Evolutionary conservation across 352 stramenopile genomes (phyloP).

Genomic region (Pythium oligandrum): DNA sequence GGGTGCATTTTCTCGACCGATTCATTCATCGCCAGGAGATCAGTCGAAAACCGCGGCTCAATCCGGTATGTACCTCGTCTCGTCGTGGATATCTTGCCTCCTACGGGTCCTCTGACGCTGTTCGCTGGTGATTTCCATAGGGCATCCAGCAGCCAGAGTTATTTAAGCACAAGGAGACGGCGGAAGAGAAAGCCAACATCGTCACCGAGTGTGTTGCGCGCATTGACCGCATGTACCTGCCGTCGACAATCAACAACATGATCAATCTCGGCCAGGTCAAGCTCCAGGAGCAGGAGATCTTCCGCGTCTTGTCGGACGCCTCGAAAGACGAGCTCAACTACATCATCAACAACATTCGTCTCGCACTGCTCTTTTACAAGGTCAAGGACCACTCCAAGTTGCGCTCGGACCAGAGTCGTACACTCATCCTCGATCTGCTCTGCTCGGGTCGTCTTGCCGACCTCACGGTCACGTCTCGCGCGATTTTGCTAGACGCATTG

Average conservation of each 20-base stretch:
- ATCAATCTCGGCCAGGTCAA: conserved; percentile 79
- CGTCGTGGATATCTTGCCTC: background rate
- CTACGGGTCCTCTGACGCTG: too few species aligned
- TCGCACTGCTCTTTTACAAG: conserved; percentile 98
- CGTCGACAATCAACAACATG: conserved; percentile 88
- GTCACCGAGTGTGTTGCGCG: conserved; percentile 63
- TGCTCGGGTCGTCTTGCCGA: conserved; percentile 90
- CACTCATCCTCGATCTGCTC: conserved; percentile 93
- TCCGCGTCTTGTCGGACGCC: conserved; percentile 92
- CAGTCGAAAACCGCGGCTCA: conserved; percentile 52
- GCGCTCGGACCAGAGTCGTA: conserved; percentile 82
- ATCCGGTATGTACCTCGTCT: conserved; percentile 22
- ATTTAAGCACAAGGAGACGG: conserved; percentile 79
- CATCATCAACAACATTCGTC: conserved; percentile 91
- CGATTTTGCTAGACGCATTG: conserved; percentile 93
- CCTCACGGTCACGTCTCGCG: conserved; percentile 89
- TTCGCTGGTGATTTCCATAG: too few species aligned
- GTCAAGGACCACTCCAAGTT: conserved; percentile 90
- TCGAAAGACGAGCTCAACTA: conserved; percentile 97
- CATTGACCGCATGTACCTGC: conserved; percentile 82
- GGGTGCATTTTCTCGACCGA: conserved; percentile 79
- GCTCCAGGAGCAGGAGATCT: conserved; percentile 93
- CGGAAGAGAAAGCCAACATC: conserved; percentile 73
- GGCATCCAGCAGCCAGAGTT: conserved; percentile 25
- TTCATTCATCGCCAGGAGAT: conserved; percentile 75